Percentiles rank a stretch among this genome's conserved stretches.
Conservation (phyloP, 2,329 filamentous ascomycete species). For the Botryosphaeria dothidea region DNA sequence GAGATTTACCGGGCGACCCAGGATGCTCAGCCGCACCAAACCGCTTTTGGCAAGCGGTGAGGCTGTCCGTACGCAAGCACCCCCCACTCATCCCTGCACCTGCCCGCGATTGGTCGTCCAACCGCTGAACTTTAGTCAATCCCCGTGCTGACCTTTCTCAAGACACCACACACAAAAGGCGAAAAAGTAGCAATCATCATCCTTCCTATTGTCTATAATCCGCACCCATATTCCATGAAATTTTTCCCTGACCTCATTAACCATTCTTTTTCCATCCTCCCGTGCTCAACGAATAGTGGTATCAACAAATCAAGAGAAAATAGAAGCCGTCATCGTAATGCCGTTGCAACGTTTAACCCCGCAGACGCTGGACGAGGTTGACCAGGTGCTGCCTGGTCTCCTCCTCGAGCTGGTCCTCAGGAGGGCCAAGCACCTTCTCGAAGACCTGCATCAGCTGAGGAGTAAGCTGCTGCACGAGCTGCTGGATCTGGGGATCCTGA, state of each 20-base stretch:
- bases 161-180: too few species aligned
- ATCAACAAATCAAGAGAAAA: slow-evolving; percentile 19
- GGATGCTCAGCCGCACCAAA: background rate
- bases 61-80: background rate
- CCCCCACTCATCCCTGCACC: background rate
- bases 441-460: slow-evolving; percentile 70
- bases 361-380: slow-evolving; percentile 60
- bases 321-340: slow-evolving; percentile 8
- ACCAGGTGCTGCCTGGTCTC: slow-evolving; percentile 68
- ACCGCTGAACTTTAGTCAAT: too few species aligned
- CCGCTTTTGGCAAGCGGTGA: background rate
- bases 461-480: slow-evolving; percentile 69
- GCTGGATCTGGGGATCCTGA: slow-evolving; percentile 64
- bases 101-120: too few species aligned
- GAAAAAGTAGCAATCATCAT: too few species aligned
- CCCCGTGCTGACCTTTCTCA: too few species aligned
- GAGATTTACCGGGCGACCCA: background rate
- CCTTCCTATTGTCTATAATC: background rate
- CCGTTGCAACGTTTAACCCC: slow-evolving; percentile 27
- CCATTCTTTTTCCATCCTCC: slow-evolving; percentile 10
- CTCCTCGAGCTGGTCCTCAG: slow-evolving; percentile 73
- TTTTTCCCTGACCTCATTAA: slow-evolving; percentile 6
- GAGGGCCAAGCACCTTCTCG: slow-evolving; percentile 69
- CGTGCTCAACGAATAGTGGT: slow-evolving; percentile 15
- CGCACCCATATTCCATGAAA: background rate